Evolutionary conservation across 352 stramenopile species (phyloP).

Genomic region (Phytophthora sansomeana): DNA sequence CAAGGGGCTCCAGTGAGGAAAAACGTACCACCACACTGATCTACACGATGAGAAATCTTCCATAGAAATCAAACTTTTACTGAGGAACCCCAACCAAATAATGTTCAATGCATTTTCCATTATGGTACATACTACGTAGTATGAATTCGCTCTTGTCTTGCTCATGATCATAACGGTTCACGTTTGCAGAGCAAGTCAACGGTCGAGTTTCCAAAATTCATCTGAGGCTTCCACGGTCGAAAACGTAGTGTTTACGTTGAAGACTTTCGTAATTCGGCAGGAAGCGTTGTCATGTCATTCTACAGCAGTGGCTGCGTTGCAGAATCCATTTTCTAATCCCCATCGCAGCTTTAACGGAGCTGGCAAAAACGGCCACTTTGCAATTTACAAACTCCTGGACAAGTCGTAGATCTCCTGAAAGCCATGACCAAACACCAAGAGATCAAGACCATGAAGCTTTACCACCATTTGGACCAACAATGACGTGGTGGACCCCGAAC

Average conservation of each 20-base stretch:
- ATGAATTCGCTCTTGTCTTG: too few species aligned
- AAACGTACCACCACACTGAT: conserved; percentile 83
- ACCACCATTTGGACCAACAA: conserved; percentile 72
- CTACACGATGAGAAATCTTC: conserved; percentile 73
- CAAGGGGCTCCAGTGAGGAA: conserved; percentile 57
- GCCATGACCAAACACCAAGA: conserved; percentile 46
- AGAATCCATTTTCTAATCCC: too few species aligned
- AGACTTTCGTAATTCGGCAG: too few species aligned
- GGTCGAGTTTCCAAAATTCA: too few species aligned
- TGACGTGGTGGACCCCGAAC: conserved; percentile 50
- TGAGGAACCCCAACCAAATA: conserved; percentile 51
- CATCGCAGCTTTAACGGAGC: neutral
- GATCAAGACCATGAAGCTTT: conserved; percentile 93
- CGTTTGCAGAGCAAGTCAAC: too few species aligned
- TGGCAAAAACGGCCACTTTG: neutral
- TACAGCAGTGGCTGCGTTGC: too few species aligned
- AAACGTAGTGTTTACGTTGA: too few species aligned
- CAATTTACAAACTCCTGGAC: neutral
- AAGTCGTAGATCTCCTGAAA: too few species aligned
- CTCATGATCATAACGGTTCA: too few species aligned
- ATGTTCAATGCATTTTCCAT: neutral
- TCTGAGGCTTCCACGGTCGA: too few species aligned
- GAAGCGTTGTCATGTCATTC: too few species aligned
- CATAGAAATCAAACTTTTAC: conserved; percentile 75
- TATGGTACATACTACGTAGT: too few species aligned